Base-by-base conservation (phyloP, 2,329 filamentous ascomycete species). In the Penicillium brasilianum region DNA sequence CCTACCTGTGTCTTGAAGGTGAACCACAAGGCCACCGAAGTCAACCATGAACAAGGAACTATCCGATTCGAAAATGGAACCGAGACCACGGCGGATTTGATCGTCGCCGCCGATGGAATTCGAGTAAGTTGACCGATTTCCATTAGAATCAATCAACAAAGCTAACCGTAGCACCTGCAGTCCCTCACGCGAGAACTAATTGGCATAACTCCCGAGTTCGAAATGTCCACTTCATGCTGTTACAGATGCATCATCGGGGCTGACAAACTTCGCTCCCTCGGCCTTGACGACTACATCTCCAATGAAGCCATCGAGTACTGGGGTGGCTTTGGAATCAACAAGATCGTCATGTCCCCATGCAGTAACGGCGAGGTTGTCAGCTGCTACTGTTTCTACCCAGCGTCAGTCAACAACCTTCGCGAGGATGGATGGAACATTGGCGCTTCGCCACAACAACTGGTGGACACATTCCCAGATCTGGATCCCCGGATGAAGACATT, bases 321-420 rank as follows among this genome's bases (percentile, higher is more conserved):
- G 67, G 77, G 76, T 13, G 77, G 76, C 0, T 72, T 74, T 48
- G 76, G 73, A 18, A 75, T 77, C 41, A 68, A 78, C 63, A 79
- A 79, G 64, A 78, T 80, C 28, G 76, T 79, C 28, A 72, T 76
- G 58, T 78, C 77, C 0, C 72, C 76, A 3, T 80, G 77, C 52
- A 71, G 71, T 46, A 72, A 75, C 32, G 75, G 75, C 11, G 71
- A 78, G 18, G 65, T 80, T 0, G 69, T 77, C 16, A 74, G 69
- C 13, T 80, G 74, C 59, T 80, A 79, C 62, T 79, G 77, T 66
- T 80, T 80, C 71, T 75, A 67, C 28, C 70, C 69, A 16, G 63
- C 65, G 0, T 64, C 62, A 2, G 34, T 63, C 16, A 69, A 69
- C 22, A 62, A 69, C 18, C 62, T 67, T 8, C 63, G 67, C 0